Evolutionary conservation across 2,329 filamentous ascomycete genomes (phyloP), one percentile per base, ranked within the genome.

Genomic region (Beauveria scarabaeidicola): DNA sequence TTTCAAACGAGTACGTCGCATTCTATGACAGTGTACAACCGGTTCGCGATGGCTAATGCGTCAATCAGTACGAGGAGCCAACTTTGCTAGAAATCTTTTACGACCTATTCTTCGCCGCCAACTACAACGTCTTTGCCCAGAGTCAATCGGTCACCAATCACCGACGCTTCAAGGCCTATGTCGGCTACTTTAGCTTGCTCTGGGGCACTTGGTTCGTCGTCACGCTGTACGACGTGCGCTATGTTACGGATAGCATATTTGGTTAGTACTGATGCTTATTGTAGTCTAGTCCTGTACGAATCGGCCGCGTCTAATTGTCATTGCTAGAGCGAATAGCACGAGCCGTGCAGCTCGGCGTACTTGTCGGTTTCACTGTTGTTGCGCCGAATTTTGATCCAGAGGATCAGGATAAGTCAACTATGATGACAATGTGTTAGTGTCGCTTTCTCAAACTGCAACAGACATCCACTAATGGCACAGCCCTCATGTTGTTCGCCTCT

Each of bases 171-270:
- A 70, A 68, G 48, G 66, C 71, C 6, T 73, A 72, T 41, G 62
- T 72, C n/a, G 72, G 72, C 8, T 74, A 69, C 58, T 75, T 75
- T 17, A 76, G 80, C 23, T 74, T 88, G 19, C 73, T 88, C 6
- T 88, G 85, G 85, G 81, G 86, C 61, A 87, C 82, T n/a, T 88
- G 86, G 86, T 78, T 87, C 40, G 76, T 85, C 61, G 80, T 84
- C 25, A 79, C 80, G 8, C 72, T 88, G 1, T 87, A 84, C 68
- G 86, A 89, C 69, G 80, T 88, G 40, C 83, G 85, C 0, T 88
- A 86, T 67, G 79, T 82, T 1, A 77, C 81, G 25, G 85, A 89
- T 69, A 84, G 80, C 43, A 74, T 88, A 38, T 85, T 87, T 65
- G 82, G 72, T 73, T 59, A 2, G 67, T 2, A 32, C 4, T 47